phyloP scores from a whole-genome alignment of 331 rosid genomes.

The Malus hybrid region DNA sequence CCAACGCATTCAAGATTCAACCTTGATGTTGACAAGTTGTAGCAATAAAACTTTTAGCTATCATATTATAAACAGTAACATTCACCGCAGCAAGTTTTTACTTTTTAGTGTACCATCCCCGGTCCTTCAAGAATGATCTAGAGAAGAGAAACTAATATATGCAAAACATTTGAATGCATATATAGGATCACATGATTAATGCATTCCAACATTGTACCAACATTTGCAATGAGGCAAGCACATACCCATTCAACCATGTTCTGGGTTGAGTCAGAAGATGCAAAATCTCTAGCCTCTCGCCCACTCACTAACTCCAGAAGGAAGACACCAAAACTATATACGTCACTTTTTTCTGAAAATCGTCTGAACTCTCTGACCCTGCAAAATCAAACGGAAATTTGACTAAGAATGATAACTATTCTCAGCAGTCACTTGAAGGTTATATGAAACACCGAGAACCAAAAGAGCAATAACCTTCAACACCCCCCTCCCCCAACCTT shows the following conservation, averaged over 20 bases:
- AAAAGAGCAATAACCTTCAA: not conserved
- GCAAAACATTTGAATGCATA: not conserved
- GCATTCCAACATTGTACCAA: not conserved
- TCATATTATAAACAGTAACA: not conserved
- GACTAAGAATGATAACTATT: slow-evolving; percentile 1
- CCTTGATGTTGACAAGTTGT: not conserved
- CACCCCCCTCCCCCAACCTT: not conserved
- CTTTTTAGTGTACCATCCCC: not conserved
- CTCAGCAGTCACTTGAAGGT: not conserved
- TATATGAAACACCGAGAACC: not conserved
- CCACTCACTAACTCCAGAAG: slow-evolving; percentile 79
- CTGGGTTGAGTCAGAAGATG: slow-evolving; percentile 33
- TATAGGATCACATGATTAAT: not conserved
- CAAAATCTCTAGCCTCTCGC: slow-evolving; percentile 49
- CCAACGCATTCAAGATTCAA: not conserved
- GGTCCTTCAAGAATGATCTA: not conserved
- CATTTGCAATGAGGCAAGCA: not conserved
- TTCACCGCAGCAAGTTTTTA: not conserved
- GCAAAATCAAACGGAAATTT: slow-evolving; percentile 22
- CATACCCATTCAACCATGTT: slow-evolving; percentile 81
- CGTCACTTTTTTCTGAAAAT: slow-evolving; percentile 88
- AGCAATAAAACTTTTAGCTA: not conserved
- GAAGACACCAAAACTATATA: slow-evolving; percentile 80
- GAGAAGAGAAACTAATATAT: not conserved
- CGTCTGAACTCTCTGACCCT: slow-evolving; percentile 81